Evolutionary conservation across 2,329 filamentous ascomycete species (phyloP), one percentile per base, ranked within the genome.

Genomic region (Zymoseptoria brevis): DNA sequence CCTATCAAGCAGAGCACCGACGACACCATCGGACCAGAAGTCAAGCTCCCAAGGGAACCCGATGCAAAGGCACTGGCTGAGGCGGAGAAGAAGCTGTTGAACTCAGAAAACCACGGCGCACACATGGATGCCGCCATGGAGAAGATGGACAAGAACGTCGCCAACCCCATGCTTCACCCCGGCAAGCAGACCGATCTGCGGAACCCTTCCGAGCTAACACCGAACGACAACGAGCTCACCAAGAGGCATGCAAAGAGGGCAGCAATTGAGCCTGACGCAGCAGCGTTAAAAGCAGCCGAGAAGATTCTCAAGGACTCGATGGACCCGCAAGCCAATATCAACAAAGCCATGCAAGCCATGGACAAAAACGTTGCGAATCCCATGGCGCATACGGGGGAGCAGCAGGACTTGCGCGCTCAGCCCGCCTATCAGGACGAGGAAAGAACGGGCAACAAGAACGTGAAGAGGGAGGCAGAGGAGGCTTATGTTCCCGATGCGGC

Each of bases 321-420:
- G 51, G n/a, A 53, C 22, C 51, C 51, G 4, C 21, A 53, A 19
- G 51, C 57, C 11, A 26, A 26, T 22, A 54, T 30, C 11, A 53
- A 58, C 35, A 19, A 29, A 3, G 22, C 19, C 8, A 21, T 55
- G 19, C n/a, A 55, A 45, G 53, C 53, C 19, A 41, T 49, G 53
- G 35, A 49, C 29, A 49, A 58, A 24, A 55, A 50, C n/a, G 53
- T 54, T 21, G 35, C 48, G 3, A 41, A 55, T 55, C 30, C 53
- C 5, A 13, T 26, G 16, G 22, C 29, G n/a, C 19, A 49, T 8
- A 16, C 21, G 7, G 30, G n/a, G 1, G 21, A 45, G 7, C 24
- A 30, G 13, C 41, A 21, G 9, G 53, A 55, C 22, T 13, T 45
- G 8, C 53, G 30, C 13, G 21, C 35, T 5, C 19, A 41, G 16